Evolutionary conservation across 306 rosid species (phyloP), one percentile per base, ranked within the genome.

Genomic region (Trifolium dubium): DNA sequence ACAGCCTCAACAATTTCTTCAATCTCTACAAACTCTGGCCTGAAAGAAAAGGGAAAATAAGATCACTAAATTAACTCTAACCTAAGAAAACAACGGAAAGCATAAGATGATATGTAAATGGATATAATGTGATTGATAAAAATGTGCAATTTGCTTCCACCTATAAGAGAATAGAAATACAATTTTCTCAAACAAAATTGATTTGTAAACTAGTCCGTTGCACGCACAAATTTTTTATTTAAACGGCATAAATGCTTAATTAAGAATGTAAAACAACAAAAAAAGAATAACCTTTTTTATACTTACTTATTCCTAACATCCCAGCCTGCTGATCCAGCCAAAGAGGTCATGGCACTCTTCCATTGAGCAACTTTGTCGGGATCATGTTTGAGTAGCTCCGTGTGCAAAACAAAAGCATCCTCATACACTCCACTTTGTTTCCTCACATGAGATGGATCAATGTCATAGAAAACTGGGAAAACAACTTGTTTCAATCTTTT

Each of bases 341-440:
- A 51, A 2, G 0, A 3, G 6, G 49, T 3, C 74, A 70, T 51
- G 5, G 74, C 64, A 2, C 19, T 70, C 64, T 4, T 53, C 74
- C 74, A 70, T 35, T 13, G 32, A 18, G 2, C 7, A 70, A 70
- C 74, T 30, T 7, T 67, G 8, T 5, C 4, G 0, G 3, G 14
- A 28, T 65, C 14, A 28, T 55, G 12, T 55, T 23, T 18, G n/a
- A 56, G 29, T 4, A 10, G 13, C 32, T 14, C 9, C 0, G 1
- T 64, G 61, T 51, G 64, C 5, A 17, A 32, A 6, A 3, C 34
- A 51, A 69, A 69, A 35, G 63, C 74, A 10, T 35, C 1, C 74
- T 17, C 19, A 0, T 69, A 70, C 0, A 12, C 5, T 2, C 64
- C 74, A 70, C 0, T 35, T 29, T 53, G 64, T 5, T 50, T 50